A percentile compares a stretch with the other conserved stretches of the same genome.
These are phyloP conservation scores for Cladosporium sp. DNA, from an alignment of 2,329 filamentous ascomycete genomes.

Conservation along the genomic window DNA sequence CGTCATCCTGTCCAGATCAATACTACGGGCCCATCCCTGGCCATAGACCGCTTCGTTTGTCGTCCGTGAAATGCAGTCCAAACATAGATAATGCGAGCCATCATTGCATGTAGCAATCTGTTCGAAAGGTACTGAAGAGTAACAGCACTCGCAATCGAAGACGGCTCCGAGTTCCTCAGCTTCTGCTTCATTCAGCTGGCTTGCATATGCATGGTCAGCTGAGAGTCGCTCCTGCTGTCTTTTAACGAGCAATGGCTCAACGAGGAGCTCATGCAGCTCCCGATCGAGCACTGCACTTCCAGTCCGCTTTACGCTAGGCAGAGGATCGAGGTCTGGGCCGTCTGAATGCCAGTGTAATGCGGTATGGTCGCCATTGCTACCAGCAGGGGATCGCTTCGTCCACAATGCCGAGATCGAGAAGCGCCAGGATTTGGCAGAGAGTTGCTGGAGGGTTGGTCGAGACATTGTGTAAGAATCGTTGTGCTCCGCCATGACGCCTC, in stretches of 20 bases:
- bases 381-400: conserved; percentile 56
- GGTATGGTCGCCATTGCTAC: conserved; percentile 54
- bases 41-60: conserved; percentile 87
- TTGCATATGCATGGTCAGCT: conserved; percentile 40
- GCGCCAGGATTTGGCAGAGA: conserved; percentile 73
- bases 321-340: conserved; percentile 46
- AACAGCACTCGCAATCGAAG: conserved; percentile 76
- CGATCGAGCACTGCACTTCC: conserved; percentile 54
- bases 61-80: conserved; percentile 76
- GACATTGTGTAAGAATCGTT: conserved; percentile 76
- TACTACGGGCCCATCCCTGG: conserved; percentile 81
- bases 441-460: conserved; percentile 62
- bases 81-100: conserved; percentile 70
- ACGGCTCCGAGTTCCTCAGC: conserved; percentile 44
- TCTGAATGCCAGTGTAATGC: conserved; percentile 58
- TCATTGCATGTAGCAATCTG: conserved; percentile 68
- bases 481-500: conserved; percentile 72
- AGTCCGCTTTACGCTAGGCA: conserved; percentile 62
- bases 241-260: conserved; percentile 39
- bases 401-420: conserved; percentile 61
- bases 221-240: conserved; percentile 36
- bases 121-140: conserved; percentile 66
- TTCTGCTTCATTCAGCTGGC: conserved; percentile 45
- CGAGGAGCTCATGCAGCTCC: conserved; percentile 45
- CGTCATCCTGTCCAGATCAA: conserved; percentile 68